Evolutionary conservation across 208 protist genomes (phyloP).

Genomic region (Leishmania guyanensis): DNA sequence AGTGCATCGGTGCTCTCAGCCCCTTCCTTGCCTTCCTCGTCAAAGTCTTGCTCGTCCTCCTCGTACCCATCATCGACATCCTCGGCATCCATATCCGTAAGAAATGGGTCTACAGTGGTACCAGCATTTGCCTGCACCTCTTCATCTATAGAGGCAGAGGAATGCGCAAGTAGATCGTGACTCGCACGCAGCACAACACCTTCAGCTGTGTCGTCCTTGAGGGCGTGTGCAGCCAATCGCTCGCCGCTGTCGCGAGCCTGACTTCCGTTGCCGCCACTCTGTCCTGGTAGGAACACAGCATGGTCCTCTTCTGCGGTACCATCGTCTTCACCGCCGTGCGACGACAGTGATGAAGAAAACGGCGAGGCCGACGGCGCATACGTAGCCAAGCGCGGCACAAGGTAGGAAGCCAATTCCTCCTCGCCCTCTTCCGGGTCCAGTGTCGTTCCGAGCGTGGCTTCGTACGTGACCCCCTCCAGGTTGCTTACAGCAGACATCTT

Average conservation of each 20-base stretch:
- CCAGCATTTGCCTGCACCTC: background rate
- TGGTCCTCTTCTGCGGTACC: slow-evolving; percentile 15
- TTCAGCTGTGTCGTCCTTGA: slow-evolving; percentile 1
- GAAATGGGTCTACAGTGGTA: background rate
- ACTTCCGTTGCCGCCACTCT: background rate
- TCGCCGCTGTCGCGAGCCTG: slow-evolving; percentile 12
- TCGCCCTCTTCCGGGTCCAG: slow-evolving; percentile 23
- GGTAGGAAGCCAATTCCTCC: slow-evolving; percentile 37
- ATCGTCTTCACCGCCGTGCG: slow-evolving; percentile 16
- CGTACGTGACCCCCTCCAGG: background rate
- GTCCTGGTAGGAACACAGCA: background rate
- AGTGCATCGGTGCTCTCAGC: too few relatives aligned
- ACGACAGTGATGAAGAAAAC: slow-evolving; percentile 11
- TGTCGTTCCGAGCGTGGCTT: slow-evolving; percentile 24
- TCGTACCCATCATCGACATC: background rate
- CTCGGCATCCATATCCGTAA: slow-evolving; percentile 2
- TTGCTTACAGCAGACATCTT: slow-evolving; percentile 6
- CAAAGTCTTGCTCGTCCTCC: background rate
- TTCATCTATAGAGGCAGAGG: background rate
- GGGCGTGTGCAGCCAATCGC: slow-evolving; percentile 13
- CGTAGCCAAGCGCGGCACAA: slow-evolving; percentile 53
- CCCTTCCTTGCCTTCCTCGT: slow-evolving; percentile 22
- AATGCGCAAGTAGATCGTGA: background rate
- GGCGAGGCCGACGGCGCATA: slow-evolving; percentile 20
- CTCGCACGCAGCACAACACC: background rate